A percentile compares a stretch with the other conserved stretches of the same genome.
These are phyloP conservation scores for Xylariaceae sp. DNA, from an alignment of 2,329 filamentous ascomycete genomes.

Conservation along the genomic window DNA sequence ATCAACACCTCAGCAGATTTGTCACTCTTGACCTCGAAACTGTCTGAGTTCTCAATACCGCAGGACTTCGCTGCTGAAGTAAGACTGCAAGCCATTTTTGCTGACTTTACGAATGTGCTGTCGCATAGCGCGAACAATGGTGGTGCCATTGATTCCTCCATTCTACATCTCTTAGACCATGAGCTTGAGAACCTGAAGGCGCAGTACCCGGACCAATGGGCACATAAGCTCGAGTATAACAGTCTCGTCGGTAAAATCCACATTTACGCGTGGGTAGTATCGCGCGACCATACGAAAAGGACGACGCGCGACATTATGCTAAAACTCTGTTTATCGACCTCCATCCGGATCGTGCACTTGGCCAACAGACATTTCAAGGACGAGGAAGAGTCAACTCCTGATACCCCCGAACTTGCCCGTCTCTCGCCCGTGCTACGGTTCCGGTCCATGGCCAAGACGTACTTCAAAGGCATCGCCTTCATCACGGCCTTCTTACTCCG, in stretches of 20 bases:
- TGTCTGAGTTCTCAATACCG: slow-evolving; percentile 21
- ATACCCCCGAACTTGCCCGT: background rate
- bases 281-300: slow-evolving; percentile 14
- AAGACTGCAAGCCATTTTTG: slow-evolving; percentile 24
- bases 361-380: slow-evolving; percentile 21
- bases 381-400: background rate
- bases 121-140: slow-evolving; percentile 22
- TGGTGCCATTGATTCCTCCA: slow-evolving; percentile 23
- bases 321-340: slow-evolving; percentile 24
- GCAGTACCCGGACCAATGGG: slow-evolving; percentile 23
- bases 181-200: slow-evolving; percentile 25
- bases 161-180: slow-evolving; percentile 28
- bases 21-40: slow-evolving; percentile 19
- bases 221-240: slow-evolving; percentile 20
- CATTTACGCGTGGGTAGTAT: slow-evolving; percentile 27
- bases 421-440: slow-evolving; percentile 14
- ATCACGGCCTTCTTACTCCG: slow-evolving; percentile 30
- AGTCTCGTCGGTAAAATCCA: slow-evolving; percentile 28
- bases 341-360: slow-evolving; percentile 27
- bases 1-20: slow-evolving; percentile 26
- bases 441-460: slow-evolving; percentile 23
- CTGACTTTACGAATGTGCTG: slow-evolving; percentile 26
- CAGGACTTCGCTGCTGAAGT: slow-evolving; percentile 24
- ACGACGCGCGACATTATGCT: slow-evolving; percentile 25
- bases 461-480: slow-evolving; percentile 27